phyloP scores from a whole-genome alignment of 2,329 filamentous ascomycete genomes.

The Ophiostoma pallidulum region DNA sequence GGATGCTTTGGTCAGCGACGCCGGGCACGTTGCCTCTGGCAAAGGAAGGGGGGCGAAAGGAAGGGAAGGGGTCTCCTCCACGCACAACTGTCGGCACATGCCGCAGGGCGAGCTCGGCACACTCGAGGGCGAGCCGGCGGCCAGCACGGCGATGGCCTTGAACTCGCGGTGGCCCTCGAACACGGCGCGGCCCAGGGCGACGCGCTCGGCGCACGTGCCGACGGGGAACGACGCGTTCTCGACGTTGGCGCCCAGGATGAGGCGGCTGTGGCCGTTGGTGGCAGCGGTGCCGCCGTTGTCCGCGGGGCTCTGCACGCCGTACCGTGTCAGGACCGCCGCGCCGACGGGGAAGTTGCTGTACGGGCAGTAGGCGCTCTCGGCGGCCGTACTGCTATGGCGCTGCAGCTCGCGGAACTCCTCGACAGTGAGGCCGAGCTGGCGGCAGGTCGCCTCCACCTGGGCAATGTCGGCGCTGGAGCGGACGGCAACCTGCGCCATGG shows the following conservation, averaged over 20 bases:
- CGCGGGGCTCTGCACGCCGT: constrained; percentile 17
- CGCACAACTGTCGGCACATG: constrained; percentile 86
- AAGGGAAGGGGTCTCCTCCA: too few relatives aligned
- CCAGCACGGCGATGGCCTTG: constrained; percentile 75
- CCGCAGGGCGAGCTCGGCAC: constrained; percentile 69
- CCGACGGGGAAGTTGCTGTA: constrained; percentile 92
- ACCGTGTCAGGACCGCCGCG: constrained; percentile 57
- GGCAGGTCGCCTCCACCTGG: constrained; percentile 25
- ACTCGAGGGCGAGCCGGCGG: constrained; percentile 50
- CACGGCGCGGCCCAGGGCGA: constrained; percentile 76
- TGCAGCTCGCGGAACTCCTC: constrained; percentile 58
- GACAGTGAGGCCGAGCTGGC: constrained; percentile 41
- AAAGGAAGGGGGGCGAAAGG: too few relatives aligned
- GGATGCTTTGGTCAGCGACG: neutral
- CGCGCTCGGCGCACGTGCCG: constrained; percentile 88
- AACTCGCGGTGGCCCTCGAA: constrained; percentile 48
- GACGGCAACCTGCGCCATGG: constrained; percentile 17
- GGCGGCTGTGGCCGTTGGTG: constrained; percentile 2
- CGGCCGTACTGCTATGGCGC: constrained; percentile 57
- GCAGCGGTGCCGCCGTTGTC: constrained; percentile 14
- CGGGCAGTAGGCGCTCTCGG: constrained; percentile 76
- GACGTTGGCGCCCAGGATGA: constrained; percentile 70
- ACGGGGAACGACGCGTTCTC: constrained; percentile 93
- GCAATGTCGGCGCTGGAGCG: constrained; percentile 19
- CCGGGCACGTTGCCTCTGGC: neutral